phyloP scores from a whole-genome alignment of 768 basidiomycete genomes.

The Psilocybe azurescens region DNA sequence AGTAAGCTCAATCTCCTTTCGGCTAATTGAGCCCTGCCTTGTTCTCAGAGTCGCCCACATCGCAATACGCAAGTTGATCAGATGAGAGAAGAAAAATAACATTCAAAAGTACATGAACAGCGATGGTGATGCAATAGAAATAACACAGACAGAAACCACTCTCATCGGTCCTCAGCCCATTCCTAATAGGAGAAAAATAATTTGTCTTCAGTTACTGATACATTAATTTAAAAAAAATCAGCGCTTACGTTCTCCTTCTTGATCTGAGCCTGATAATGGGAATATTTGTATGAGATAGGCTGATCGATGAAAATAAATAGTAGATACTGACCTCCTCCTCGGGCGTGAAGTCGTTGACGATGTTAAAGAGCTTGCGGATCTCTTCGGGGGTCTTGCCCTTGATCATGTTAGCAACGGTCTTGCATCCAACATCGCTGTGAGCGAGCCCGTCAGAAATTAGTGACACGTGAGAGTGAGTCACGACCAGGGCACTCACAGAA shows the following conservation, averaged over 20 bases:
- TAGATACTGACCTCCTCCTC: conserved; percentile 86
- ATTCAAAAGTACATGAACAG: conserved; percentile 20
- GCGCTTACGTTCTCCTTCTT: conserved; percentile 96
- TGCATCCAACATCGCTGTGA: conserved; percentile 92
- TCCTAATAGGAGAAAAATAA: conserved; percentile 53
- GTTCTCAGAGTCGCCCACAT: not conserved
- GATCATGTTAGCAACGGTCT: conserved; percentile 99
- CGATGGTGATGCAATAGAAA: conserved; percentile 26
- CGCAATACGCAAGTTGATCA: not conserved
- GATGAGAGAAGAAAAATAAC: conserved; percentile 12
- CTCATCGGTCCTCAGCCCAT: conserved; percentile 93
- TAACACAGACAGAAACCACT: conserved; percentile 18
- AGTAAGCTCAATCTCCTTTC: conserved; percentile 14
- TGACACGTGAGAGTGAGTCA: conserved; percentile 5
- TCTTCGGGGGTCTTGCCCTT: conserved; percentile 99
- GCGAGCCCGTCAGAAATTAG: conserved; percentile 3
- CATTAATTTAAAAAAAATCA: not conserved
- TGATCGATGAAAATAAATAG: conserved; percentile 12
- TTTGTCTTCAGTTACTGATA: conserved; percentile 5
- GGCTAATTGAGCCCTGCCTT: not conserved
- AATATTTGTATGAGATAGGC: conserved; percentile 14
- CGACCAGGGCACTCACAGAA: conserved; percentile 71
- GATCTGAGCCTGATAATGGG: conserved; percentile 80
- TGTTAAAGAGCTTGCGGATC: conserved; percentile 98
- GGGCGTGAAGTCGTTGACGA: conserved; percentile 97